phyloP scores from a whole-genome alignment of 2,329 filamentous ascomycete genomes.

The Colletotrichum echinochloae region DNA sequence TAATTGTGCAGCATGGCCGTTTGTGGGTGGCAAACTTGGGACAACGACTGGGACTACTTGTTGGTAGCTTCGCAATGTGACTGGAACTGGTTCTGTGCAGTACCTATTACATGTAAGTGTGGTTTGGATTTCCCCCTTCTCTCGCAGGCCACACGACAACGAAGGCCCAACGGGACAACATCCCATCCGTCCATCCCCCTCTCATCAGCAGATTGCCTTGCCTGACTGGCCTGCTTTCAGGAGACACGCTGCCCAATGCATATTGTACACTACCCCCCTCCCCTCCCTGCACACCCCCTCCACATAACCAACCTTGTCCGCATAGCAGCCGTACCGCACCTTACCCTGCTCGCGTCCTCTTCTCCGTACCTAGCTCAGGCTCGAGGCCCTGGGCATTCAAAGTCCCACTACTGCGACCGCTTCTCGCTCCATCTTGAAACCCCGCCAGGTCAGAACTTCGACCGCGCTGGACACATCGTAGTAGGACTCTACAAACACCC shows the following conservation, averaged over 20 bases:
- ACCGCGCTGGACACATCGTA: slow-evolving; percentile 4
- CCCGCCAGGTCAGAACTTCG: slow-evolving; percentile 44
- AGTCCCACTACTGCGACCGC: slow-evolving; percentile 39
- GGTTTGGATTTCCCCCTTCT: slow-evolving; percentile 3
- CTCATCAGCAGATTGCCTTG: not conserved
- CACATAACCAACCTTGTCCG: slow-evolving; percentile 27
- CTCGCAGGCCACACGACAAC: not conserved
- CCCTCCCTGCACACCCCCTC: not conserved
- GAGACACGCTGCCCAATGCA: not conserved
- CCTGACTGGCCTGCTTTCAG: not conserved
- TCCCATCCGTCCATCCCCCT: not conserved
- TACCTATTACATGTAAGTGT: not conserved
- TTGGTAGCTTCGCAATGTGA: not conserved
- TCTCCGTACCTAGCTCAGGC: slow-evolving; percentile 13
- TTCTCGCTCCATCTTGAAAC: slow-evolving; percentile 47
- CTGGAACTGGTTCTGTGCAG: not conserved
- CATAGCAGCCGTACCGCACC: slow-evolving; percentile 20
- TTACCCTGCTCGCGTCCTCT: slow-evolving; percentile 15
- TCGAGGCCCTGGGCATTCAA: slow-evolving; percentile 34
- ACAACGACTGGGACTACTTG: not conserved
- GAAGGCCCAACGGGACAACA: not conserved
- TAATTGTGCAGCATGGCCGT: not conserved
- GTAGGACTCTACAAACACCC: not conserved
- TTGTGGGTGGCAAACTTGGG: not conserved
- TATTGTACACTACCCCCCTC: not conserved